Percentiles rank a stretch among this genome's conserved stretches.
These are phyloP conservation scores for Colletotrichum tamarilloi DNA, from an alignment of 2,329 filamentous ascomycete genomes.

Conservation along the genomic window DNA sequence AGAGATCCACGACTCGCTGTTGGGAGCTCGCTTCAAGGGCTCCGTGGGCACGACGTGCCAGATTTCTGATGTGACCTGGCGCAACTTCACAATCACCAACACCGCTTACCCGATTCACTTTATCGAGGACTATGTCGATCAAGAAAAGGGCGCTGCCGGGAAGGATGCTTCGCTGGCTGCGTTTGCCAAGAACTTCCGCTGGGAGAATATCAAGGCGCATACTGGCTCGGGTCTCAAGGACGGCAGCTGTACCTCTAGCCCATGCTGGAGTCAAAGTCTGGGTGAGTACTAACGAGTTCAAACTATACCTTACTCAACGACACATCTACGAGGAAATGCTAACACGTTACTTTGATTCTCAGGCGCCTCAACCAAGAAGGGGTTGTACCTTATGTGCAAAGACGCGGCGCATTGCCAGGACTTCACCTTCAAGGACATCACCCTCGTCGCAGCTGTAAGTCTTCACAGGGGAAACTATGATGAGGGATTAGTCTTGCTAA, in stretches of 20 bases:
- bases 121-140: conserved; percentile 27
- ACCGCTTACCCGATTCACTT: conserved; percentile 24
- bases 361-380: conserved; percentile 17
- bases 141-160: conserved; percentile 13
- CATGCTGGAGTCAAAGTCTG: conserved; percentile 21
- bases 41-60: conserved; percentile 20
- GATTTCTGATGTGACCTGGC: conserved; percentile 14
- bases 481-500: not conserved
- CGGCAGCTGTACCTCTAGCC: conserved; percentile 8
- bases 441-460: conserved; percentile 9
- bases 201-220: conserved; percentile 19
- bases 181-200: conserved; percentile 19
- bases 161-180: conserved; percentile 19
- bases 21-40: conserved; percentile 26
- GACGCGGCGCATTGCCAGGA: conserved; percentile 23
- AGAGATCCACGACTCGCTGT: conserved; percentile 6
- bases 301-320: not conserved
- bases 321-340: not conserved
- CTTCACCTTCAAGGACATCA: conserved; percentile 20
- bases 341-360: not conserved
- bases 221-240: conserved; percentile 9
- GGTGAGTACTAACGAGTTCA: not conserved
- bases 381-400: conserved; percentile 22
- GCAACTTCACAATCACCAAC: conserved; percentile 26
- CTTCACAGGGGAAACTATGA: too few relatives aligned